Percentiles rank a stretch among this genome's conserved stretches.
phyloP scores from a whole-genome alignment of 1,139 yeast species.

The Taphrina betulina region DNA sequence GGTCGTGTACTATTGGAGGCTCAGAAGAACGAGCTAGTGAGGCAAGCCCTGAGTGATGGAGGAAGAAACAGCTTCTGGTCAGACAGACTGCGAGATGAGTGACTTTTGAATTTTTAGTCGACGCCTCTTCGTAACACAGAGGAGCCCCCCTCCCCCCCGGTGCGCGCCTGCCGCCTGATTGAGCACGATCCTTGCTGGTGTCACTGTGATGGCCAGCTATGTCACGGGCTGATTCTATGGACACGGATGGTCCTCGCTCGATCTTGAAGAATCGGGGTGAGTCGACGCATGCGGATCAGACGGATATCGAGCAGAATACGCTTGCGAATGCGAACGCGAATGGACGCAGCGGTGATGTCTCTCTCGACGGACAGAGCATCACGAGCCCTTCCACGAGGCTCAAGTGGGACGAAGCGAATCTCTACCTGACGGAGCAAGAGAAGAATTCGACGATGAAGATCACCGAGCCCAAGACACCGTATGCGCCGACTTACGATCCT shows the following conservation, averaged over 20 bases:
- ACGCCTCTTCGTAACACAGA: too few relatives aligned
- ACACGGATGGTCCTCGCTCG: too few relatives aligned
- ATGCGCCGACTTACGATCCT: slow-evolving; percentile 88
- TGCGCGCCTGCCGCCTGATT: too few relatives aligned
- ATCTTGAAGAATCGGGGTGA: slow-evolving; percentile 20
- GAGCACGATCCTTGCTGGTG: too few relatives aligned
- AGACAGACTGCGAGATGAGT: too few relatives aligned
- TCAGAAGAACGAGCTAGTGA: neutral
- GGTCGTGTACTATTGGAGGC: neutral
- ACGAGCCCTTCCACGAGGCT: slow-evolving; percentile 45
- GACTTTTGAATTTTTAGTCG: too few relatives aligned
- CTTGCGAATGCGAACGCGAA: slow-evolving; percentile 17
- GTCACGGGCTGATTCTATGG: too few relatives aligned
- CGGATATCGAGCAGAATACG: slow-evolving; percentile 22
- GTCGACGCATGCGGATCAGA: neutral
- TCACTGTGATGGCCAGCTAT: too few relatives aligned
- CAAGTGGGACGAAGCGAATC: slow-evolving; percentile 73
- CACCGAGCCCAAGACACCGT: slow-evolving; percentile 97
- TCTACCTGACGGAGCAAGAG: slow-evolving; percentile 66
- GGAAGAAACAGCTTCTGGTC: neutral
- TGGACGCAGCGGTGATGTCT: slow-evolving; percentile 6
- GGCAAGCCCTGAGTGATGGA: neutral
- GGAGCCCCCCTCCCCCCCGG: too few relatives aligned
- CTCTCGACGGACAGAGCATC: neutral
- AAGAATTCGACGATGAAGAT: slow-evolving; percentile 76